phyloP scores from a whole-genome alignment of 176 grass and related monocot species.

The Raddia guianensis region DNA sequence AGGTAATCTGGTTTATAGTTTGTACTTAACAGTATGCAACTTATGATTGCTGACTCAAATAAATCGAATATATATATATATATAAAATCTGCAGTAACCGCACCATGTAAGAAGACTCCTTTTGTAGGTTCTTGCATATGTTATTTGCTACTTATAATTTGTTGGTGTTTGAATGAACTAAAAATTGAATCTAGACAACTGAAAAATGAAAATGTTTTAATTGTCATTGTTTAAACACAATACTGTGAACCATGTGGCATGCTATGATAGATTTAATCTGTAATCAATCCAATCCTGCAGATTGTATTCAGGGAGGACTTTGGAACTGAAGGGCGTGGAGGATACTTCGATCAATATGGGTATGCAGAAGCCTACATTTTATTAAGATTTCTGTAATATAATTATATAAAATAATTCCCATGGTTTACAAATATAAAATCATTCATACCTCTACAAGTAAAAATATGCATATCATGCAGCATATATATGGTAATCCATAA shows the following conservation, averaged over 20 bases:
- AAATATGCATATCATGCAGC: not conserved
- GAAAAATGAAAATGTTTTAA: not conserved
- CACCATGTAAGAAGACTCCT: slow-evolving; percentile 11
- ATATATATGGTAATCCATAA: not conserved
- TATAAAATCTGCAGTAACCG: slow-evolving; percentile 17
- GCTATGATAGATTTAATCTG: not conserved
- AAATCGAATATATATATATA: slow-evolving; percentile 6
- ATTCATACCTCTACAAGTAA: slow-evolving; percentile 14
- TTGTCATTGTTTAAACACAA: not conserved
- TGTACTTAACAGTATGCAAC: slow-evolving; percentile 27
- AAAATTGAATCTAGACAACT: slow-evolving; percentile 31
- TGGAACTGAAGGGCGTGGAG: slow-evolving; percentile 94
- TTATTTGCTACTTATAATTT: slow-evolving; percentile 27
- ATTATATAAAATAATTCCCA: slow-evolving; percentile 12
- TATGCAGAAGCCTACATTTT: slow-evolving; percentile 46
- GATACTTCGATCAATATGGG: slow-evolving; percentile 99
- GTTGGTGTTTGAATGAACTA: not conserved
- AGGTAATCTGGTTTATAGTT: slow-evolving; percentile 52
- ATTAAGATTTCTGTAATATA: slow-evolving; percentile 26
- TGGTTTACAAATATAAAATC: slow-evolving; percentile 25
- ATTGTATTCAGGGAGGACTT: slow-evolving; percentile 99
- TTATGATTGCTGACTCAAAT: slow-evolving; percentile 19
- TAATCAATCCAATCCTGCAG: slow-evolving; percentile 55
- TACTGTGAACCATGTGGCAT: slow-evolving; percentile 23
- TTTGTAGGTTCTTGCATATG: slow-evolving; percentile 30